phyloP scores from a whole-genome alignment of 805 yeast genomes.

The Candida oleophila region DNA sequence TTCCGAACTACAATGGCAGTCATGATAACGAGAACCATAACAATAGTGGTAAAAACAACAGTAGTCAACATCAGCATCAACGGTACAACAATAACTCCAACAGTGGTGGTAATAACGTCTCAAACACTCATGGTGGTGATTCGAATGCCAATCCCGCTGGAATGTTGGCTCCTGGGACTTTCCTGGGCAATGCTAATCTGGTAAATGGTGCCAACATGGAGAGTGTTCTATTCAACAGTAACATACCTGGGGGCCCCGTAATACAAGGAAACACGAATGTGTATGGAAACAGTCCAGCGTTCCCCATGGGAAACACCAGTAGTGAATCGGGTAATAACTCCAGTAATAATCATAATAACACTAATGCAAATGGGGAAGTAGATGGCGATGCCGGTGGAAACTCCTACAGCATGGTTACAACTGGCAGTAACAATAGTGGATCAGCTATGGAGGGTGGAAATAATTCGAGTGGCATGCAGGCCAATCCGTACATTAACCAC shows the following conservation, averaged over 20 bases:
- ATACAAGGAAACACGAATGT: slow-evolving; percentile 7
- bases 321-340: no score
- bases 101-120: slow-evolving; percentile 5
- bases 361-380: no score
- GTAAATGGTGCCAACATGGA: neutral
- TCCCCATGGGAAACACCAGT: slow-evolving; percentile 6
- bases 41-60: neutral
- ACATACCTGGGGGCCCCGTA: neutral
- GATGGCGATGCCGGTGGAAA: no score
- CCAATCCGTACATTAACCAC: slow-evolving; percentile 18
- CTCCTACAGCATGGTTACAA: no score
- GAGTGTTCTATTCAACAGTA: neutral
- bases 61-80: slow-evolving; percentile 4
- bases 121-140: neutral
- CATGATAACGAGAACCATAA: slow-evolving; percentile 1
- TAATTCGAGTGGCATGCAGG: neutral
- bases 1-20: neutral
- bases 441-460: no score
- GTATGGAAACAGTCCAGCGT: slow-evolving; percentile 5
- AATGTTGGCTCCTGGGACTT: neutral
- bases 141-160: neutral
- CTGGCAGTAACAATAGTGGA: no score
- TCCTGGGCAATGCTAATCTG: neutral
- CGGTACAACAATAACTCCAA: slow-evolving; percentile 4
- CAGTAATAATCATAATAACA: no score